A percentile compares a stretch with the other conserved stretches of the same genome.
phyloP scores from a whole-genome alignment of 768 basidiomycete species.

The Cystofilobasidium capitatum region DNA sequence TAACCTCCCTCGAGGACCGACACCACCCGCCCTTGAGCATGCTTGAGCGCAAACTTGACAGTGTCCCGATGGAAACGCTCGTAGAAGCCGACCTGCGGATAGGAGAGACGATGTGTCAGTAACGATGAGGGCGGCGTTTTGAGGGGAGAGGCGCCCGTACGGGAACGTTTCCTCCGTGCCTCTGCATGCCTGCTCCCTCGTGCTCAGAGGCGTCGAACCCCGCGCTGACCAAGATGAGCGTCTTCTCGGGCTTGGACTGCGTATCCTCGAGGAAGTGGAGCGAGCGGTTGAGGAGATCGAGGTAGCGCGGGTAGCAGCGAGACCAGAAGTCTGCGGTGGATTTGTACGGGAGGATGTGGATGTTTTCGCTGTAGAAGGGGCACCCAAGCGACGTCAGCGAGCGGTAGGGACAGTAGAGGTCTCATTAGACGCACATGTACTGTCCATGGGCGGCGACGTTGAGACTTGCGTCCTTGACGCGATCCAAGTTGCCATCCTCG shows the following conservation, averaged over 20 bases:
- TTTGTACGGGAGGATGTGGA: slow-evolving; percentile 66
- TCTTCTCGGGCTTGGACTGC: slow-evolving; percentile 51
- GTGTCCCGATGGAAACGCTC: slow-evolving; percentile 69
- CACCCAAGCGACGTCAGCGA: background rate
- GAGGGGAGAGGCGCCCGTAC: slow-evolving; percentile 27
- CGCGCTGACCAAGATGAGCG: slow-evolving; percentile 78
- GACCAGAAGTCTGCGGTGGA: slow-evolving; percentile 68
- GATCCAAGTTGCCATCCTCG: slow-evolving; percentile 66
- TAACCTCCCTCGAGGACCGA: slow-evolving; percentile 95
- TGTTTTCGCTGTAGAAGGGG: slow-evolving; percentile 35
- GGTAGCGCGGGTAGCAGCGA: slow-evolving; percentile 58
- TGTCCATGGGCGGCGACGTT: slow-evolving; percentile 75
- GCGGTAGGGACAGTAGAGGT: background rate
- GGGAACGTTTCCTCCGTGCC: slow-evolving; percentile 83
- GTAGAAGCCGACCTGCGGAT: slow-evolving; percentile 59
- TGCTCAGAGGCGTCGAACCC: slow-evolving; percentile 94
- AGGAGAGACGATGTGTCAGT: background rate
- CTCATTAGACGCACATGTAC: slow-evolving; percentile 46
- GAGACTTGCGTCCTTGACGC: slow-evolving; percentile 79
- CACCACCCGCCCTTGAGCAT: slow-evolving; percentile 60
- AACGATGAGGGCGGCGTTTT: background rate
- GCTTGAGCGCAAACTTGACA: slow-evolving; percentile 53
- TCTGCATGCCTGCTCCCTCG: slow-evolving; percentile 80
- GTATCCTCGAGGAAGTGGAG: slow-evolving; percentile 61
- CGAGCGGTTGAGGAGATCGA: slow-evolving; percentile 59